These are phyloP conservation scores for Saccharomycopsis sp. DNA, from an alignment of 805 yeast species.

Conservation along the genomic window DNA sequence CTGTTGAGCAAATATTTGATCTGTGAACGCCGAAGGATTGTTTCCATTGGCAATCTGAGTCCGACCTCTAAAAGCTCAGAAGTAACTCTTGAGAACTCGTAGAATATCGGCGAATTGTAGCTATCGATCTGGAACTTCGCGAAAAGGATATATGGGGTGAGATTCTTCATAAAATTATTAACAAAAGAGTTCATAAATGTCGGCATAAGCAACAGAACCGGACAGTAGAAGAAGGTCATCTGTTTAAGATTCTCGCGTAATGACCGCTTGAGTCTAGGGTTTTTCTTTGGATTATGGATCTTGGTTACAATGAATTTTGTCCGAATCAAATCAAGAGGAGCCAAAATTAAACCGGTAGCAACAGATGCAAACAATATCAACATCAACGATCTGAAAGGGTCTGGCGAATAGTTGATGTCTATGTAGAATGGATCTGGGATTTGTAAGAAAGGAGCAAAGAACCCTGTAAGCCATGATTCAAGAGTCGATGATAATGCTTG, in stretches of 20 bases:
- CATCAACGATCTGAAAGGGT: conserved; percentile 60
- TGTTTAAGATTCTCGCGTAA: conserved; percentile 58
- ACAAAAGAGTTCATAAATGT: conserved; percentile 59
- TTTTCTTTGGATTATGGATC: conserved; percentile 32
- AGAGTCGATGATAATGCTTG: conserved; percentile 68
- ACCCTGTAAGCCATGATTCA: conserved; percentile 89
- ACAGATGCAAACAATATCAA: conserved; percentile 68
- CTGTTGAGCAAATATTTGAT: conserved; percentile 48
- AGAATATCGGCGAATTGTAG: conserved; percentile 53
- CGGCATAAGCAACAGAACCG: conserved; percentile 57
- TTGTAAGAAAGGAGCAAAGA: conserved; percentile 70
- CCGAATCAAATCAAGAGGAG: conserved; percentile 78
- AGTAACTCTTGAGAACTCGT: conserved; percentile 50
- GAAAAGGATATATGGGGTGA: conserved; percentile 61
- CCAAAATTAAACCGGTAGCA: conserved; percentile 60
- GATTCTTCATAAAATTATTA: conserved; percentile 51
- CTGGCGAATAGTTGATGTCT: conserved; percentile 74
- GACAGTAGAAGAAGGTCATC: conserved; percentile 46
- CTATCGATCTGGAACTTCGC: conserved; percentile 57
- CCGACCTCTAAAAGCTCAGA: conserved; percentile 65
- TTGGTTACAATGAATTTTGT: conserved; percentile 71
- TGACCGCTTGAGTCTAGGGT: conserved; percentile 43
- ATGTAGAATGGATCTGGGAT: conserved; percentile 87
- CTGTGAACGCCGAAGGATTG: conserved; percentile 78
- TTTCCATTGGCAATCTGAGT: conserved; percentile 80